Percentiles rank a stretch among this genome's conserved stretches.
Evolutionary conservation across 1,284 basidiomycete genomes (phyloP).

Genomic region (Ganoderma lucidum): DNA sequence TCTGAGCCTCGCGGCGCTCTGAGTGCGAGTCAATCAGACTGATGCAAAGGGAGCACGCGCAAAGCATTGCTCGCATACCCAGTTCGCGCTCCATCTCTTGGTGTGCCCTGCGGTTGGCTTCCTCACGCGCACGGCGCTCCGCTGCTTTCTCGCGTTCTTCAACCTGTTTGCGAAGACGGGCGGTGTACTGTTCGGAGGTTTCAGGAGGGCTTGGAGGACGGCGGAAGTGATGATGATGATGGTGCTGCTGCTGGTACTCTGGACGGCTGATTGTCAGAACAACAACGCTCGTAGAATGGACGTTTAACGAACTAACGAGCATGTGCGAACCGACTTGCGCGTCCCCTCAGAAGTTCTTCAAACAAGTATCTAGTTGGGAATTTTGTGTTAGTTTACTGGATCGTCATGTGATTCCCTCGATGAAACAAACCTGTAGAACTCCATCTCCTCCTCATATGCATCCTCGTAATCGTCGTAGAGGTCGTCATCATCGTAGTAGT

Average conservation of each 20-base stretch:
- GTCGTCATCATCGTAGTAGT: constrained; percentile 43
- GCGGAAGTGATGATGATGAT: constrained; percentile 26
- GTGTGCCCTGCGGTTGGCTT: constrained; percentile 52
- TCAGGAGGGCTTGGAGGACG: constrained; percentile 52
- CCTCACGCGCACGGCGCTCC: constrained; percentile 56
- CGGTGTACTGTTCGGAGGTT: constrained; percentile 56
- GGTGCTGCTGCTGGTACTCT: constrained; percentile 22
- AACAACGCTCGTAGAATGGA: no score
- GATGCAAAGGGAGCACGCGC: constrained; percentile 3
- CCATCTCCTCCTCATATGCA: constrained; percentile 42
- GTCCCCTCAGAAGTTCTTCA: constrained; percentile 52
- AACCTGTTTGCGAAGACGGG: constrained; percentile 55
- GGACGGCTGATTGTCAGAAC: background rate
- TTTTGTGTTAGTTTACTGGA: background rate
- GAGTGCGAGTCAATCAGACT: constrained; percentile 11
- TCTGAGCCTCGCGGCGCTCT: constrained; percentile 62
- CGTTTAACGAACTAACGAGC: constrained; percentile 36
- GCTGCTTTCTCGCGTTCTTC: constrained; percentile 64
- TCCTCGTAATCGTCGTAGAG: constrained; percentile 41
- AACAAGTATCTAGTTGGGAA: constrained; percentile 51
- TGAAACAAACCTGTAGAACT: constrained; percentile 52
- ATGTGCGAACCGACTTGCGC: constrained; percentile 42
- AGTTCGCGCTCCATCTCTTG: constrained; percentile 58
- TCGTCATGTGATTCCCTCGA: background rate
- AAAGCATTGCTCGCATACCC: constrained; percentile 46